phyloP scores from a whole-genome alignment of 768 basidiomycete species.

The Lactarius sp. region DNA sequence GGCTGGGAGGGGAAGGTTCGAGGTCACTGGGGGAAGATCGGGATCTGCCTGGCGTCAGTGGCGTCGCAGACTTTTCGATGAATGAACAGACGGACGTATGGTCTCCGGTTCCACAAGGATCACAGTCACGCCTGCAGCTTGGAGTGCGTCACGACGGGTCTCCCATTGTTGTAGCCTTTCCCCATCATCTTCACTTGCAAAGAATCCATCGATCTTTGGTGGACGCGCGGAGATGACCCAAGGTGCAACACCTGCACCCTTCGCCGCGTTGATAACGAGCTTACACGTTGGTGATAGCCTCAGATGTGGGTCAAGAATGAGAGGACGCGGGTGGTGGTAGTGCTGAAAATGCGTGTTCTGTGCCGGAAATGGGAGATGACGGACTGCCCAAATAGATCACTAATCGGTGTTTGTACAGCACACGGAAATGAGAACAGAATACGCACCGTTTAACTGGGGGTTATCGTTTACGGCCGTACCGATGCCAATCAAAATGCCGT shows the following conservation, averaged over 20 bases:
- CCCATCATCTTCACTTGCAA: conserved; percentile 22
- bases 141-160: conserved; percentile 42
- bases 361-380: conserved; percentile 43
- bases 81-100: conserved; percentile 34
- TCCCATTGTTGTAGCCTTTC: conserved; percentile 29
- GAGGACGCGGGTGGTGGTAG: conserved; percentile 64
- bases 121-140: conserved; percentile 62
- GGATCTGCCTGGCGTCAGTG: conserved; percentile 11
- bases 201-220: conserved; percentile 27
- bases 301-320: conserved; percentile 76
- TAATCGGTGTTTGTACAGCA: conserved; percentile 5
- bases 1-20: conserved; percentile 40
- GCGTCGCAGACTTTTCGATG: not conserved
- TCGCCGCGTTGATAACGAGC: conserved; percentile 59
- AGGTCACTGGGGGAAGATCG: conserved; percentile 28
- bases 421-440: not conserved
- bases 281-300: conserved; percentile 63
- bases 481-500: conserved; percentile 87
- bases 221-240: conserved; percentile 59
- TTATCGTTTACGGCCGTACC: conserved; percentile 89
- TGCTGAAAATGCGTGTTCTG: conserved; percentile 28
- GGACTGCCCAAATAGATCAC: conserved; percentile 37
- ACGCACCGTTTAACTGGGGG: conserved; percentile 87
- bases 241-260: conserved; percentile 58
- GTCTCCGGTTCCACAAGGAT: conserved; percentile 42